phyloP scores from a whole-genome alignment of 208 protist species.

The Trypanosoma grayi region DNA sequence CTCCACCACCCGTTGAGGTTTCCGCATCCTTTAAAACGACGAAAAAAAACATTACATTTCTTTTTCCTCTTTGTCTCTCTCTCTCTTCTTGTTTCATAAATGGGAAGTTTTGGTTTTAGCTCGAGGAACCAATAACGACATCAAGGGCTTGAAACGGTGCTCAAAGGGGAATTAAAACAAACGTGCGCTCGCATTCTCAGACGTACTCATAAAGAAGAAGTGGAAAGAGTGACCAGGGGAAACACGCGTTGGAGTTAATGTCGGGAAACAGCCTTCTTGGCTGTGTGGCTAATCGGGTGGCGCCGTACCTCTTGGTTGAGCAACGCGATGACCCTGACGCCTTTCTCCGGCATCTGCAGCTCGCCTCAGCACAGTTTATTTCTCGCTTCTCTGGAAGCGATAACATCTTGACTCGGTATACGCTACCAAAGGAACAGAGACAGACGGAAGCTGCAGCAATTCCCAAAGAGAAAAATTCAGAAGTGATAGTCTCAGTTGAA shows the following conservation, averaged over 20 bases:
- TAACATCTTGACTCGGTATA: constrained; percentile 10
- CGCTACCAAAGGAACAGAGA: not conserved
- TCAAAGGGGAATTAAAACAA: no score
- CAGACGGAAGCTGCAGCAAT: not conserved
- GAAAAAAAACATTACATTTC: constrained; percentile 1
- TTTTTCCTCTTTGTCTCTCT: constrained; percentile 8
- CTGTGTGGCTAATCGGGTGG: constrained; percentile 7
- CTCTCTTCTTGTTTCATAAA: constrained; percentile 8
- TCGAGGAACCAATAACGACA: no score
- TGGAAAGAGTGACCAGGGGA: no score
- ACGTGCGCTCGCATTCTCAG: no score
- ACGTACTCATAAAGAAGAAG: no score
- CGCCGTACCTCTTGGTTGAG: not conserved
- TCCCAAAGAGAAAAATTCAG: not conserved
- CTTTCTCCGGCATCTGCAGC: constrained; percentile 14
- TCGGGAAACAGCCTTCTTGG: constrained; percentile 13
- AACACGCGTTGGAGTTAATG: no score
- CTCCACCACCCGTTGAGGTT: no score
- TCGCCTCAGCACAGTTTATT: constrained; percentile 12
- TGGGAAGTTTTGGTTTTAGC: no score
- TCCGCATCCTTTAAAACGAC: no score
- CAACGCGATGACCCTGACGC: constrained; percentile 8
- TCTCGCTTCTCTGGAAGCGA: not conserved
- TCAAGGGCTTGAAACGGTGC: no score
- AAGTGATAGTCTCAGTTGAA: not conserved